Evolutionary conservation across 805 yeast genomes (phyloP), one percentile per base, ranked within the genome.

Genomic region (Saturnispora zaruensis): DNA sequence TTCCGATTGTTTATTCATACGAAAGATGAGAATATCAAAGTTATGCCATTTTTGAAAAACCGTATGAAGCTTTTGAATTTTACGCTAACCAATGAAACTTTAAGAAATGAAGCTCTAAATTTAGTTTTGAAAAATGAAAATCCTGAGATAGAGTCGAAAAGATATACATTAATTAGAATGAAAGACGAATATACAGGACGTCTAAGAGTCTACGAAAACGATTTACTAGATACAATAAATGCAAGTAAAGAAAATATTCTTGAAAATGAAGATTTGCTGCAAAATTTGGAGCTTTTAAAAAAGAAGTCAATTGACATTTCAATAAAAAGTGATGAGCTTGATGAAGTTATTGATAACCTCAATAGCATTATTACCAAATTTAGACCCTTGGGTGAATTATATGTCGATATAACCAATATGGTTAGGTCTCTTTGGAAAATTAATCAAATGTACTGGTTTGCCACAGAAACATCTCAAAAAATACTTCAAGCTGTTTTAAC

Each of bases 61-160:
- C 69, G 93, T 50, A 76, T 85, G 9, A 69, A 81, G 3, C 59
- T 81, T 9, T 70, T 87, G 18, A 87, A 87, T 63, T 91, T 83
- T 63, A 74, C 89, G 0, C 68, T 85, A n/a, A 84, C 96, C 0
- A 71, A 76, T 40, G 76, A 80, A 43, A 81, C 82, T 43, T 66
- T 90, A 45, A 82, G 84, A 51, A 72, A 75, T 26, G 82, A 82
- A 54, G 71, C 85, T 0, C 65, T 87, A 50, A 78, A 83, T 53
- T 63, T 74, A 46, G 69, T 85, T 0, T 65, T 91, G 37, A 63
- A 68, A 28, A 64, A 68, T 9, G 77, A 78, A 52, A 70, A 74
- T 25, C 96, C 96, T 0, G 91, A 82, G 7, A 63, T 87, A 6
- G 88, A 84, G 47, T 55, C 57, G 4, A 74, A 81, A 57, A 70